Evolutionary conservation across 2,329 filamentous ascomycete genomes (phyloP), one percentile per base, ranked within the genome.

Genomic region (Zalaria obscura): DNA sequence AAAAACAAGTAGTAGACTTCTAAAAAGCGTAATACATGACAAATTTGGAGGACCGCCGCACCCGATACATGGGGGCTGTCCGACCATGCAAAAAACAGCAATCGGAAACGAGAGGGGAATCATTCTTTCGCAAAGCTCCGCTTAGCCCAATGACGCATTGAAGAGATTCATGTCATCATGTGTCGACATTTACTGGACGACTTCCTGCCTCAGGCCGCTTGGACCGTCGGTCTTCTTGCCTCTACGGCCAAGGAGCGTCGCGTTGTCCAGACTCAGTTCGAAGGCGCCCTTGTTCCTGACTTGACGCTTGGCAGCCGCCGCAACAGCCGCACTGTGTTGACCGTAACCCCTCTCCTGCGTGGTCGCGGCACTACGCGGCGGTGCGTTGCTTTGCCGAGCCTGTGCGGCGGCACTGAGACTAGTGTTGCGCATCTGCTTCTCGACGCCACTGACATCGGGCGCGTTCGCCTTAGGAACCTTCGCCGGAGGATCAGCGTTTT

Each of bases 201-300:
- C 53, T 45, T 66, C 55, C 46, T 68, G 59, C 47, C 69, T 55
- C 52, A 73, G 48, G 3, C 61, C 59, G 50, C 68, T 72, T 1
- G 60, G 61, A 41, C 59, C 61, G 10, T 48, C 46, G 6, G 48
- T 49, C 57, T 68, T 69, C 59, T 72, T 75, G 27, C 68, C 67
- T 48, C 77, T 66, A 52, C 88, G 76, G 28, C 88, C 88, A 4
- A 98, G 68, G 40, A 98, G 64, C 1, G 88, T 96, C 1, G 91
- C 84, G 42, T 91, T 91, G 49, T 93, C 86, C 32, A 98, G 67
- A 55, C 78, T 95, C 37, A 98, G 73, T 62, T 98, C 91, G 51
- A 98, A 98, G 0, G 83, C 78, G 28, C 85, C 87, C 61, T 80
- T 83, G 51, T 83, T 77, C 47, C 70, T 73, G 43, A 91, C 85